Base-by-base conservation (phyloP, 306 rosid genomes). In the Castanea mollissima region DNA sequence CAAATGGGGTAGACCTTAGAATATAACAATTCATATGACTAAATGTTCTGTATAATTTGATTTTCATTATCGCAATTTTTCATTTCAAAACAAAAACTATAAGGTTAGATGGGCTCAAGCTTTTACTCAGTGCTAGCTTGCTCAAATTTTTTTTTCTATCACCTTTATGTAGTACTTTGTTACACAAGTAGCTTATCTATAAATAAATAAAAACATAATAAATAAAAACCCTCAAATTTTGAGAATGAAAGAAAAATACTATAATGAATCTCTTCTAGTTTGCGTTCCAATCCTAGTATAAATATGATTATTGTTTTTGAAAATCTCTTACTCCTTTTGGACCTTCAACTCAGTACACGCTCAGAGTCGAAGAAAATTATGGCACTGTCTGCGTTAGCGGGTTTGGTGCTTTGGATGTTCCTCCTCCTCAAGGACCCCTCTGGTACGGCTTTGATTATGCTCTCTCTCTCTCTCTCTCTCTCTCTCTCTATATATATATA, bases 341-440 rank as follows among this genome's bases (percentile, higher is more conserved):
- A 49, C 71, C 58, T 76, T 54, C 32, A 58, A 38, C 35, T 73
- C 91, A 92, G 97, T 92, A 90, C 79, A 71, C 88, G 69, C 85
- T 90, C 58, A 85, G 75, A 83, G 81, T 89, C 80, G 90, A 83
- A 80, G 90, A 82, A 80, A 86, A 71, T 15, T 67, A 76, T 69
- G 79, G 90, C 19, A 71, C 83, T 64, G 71, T 92, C 78, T 92
- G 97, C 88, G 76, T 86, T 60, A 82, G 87, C 4, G 89, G 94
- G 77, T 90, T 92, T 89, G 85, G 80, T 85, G 85, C 88, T 65
- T 44, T 92, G 63, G 94, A 92, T 82, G 93, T 89, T 79, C 93
- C 92, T 84, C 74, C 90, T 6, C 94, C 94, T 46, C 91, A 87
- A 75, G 94, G 97, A 71, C 97, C 97, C 72, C 82, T 92, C 25